Evolutionary conservation across 164 flowering plant genomes (phyloP).

Genomic region (Dillenia suffruticosa): DNA sequence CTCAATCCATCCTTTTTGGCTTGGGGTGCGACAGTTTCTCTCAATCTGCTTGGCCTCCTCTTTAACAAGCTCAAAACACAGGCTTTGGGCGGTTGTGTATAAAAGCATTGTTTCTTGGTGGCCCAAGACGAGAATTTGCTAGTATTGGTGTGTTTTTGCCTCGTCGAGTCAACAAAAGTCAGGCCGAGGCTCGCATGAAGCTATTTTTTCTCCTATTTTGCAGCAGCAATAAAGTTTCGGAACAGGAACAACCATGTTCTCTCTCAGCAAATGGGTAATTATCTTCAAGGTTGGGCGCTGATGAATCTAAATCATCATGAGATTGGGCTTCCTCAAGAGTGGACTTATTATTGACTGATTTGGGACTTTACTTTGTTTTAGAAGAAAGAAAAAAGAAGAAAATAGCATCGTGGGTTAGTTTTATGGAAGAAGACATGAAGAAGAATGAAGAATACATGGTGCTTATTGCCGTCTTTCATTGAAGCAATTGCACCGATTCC

Average conservation of each 20-base stretch:
- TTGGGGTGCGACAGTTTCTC: no score
- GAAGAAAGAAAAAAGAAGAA: background rate
- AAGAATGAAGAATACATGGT: no score
- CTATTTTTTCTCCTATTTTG: background rate
- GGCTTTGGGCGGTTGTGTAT: slow-evolving; percentile 44
- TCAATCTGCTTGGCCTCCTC: slow-evolving; percentile 55
- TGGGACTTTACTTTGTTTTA: background rate
- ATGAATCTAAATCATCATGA: slow-evolving; percentile 44
- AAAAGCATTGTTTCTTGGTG: slow-evolving; percentile 51
- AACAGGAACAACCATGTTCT: slow-evolving; percentile 10
- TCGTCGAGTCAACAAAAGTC: slow-evolving; percentile 23
- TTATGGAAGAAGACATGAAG: background rate
- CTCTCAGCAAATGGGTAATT: slow-evolving; percentile 18
- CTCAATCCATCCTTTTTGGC: no score
- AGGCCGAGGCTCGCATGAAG: slow-evolving; percentile 41
- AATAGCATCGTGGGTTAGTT: no score
- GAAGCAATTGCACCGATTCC: no score
- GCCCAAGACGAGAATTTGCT: slow-evolving; percentile 27
- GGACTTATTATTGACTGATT: slow-evolving; percentile 56
- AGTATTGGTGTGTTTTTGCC: slow-evolving; percentile 86
- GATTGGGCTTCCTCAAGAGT: slow-evolving; percentile 65
- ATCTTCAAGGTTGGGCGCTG: slow-evolving; percentile 6
- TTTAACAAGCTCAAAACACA: no score
- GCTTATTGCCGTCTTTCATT: no score
- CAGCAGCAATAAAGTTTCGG: slow-evolving; percentile 15